phyloP scores from a whole-genome alignment of 2,329 filamentous ascomycete genomes.

The Hymenoscyphus fraxineus region DNA sequence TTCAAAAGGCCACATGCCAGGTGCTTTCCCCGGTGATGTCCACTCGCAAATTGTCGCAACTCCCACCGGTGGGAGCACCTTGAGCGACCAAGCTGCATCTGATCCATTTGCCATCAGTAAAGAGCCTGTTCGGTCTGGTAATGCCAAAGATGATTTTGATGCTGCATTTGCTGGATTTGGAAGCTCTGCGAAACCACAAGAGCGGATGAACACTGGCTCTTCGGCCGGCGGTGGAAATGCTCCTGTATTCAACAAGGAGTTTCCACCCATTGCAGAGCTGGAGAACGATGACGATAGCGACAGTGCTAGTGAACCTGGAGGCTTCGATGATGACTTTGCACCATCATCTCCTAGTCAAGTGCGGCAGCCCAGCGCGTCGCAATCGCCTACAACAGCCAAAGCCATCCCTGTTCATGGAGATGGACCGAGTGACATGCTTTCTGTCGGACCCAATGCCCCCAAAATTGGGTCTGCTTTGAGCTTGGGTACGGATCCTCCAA shows the following conservation, averaged over 20 bases:
- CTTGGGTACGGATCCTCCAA: conserved; percentile 42
- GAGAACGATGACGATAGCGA: conserved; percentile 82
- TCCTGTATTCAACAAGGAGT: conserved; percentile 67
- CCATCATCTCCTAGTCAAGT: conserved; percentile 45
- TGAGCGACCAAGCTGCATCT: conserved; percentile 44
- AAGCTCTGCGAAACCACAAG: conserved; percentile 45
- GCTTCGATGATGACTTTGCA: conserved; percentile 92
- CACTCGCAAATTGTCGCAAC: conserved; percentile 45
- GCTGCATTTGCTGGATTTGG: conserved; percentile 77
- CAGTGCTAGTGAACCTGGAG: conserved; percentile 70
- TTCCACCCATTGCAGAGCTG: conserved; percentile 88
- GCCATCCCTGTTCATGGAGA: conserved; percentile 26
- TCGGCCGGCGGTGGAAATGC: conserved; percentile 41
- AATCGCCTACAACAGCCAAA: conserved; percentile 25
- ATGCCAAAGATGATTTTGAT: conserved; percentile 75
- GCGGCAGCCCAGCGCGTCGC: conserved; percentile 27
- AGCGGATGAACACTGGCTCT: conserved; percentile 42
- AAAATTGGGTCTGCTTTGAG: conserved; percentile 25
- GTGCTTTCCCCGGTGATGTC: conserved; percentile 50
- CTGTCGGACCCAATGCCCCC: conserved; percentile 31
- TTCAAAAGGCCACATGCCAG: conserved; percentile 42
- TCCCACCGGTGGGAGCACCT: conserved; percentile 43
- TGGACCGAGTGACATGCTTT: conserved; percentile 31
- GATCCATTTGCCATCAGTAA: conserved; percentile 56
- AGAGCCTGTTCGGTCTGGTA: conserved; percentile 42